phyloP scores from a whole-genome alignment of 306 rosid genomes.

The Quercus aquifolioides region DNA sequence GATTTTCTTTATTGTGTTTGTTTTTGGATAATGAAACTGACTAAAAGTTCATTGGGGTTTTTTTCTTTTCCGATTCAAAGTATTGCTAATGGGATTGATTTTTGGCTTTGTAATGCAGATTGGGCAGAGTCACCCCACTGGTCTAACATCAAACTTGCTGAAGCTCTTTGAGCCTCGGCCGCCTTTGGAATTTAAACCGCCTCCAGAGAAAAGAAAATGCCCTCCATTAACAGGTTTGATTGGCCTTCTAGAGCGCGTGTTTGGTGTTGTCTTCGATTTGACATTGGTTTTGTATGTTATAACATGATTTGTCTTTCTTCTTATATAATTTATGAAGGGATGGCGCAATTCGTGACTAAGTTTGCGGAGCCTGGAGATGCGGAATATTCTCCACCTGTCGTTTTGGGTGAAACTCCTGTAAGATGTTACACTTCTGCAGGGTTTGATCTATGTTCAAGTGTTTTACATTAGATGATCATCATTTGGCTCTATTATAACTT shows the following conservation, averaged over 20 bases:
- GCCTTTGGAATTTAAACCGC: constrained; percentile 90
- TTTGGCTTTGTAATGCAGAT: constrained; percentile 50
- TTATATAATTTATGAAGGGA: constrained; percentile 43
- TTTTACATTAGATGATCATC: background rate
- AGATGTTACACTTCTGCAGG: constrained; percentile 10
- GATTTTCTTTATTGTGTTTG: background rate
- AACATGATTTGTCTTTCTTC: background rate
- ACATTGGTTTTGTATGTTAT: background rate
- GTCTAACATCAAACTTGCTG: constrained; percentile 79
- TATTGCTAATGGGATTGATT: background rate
- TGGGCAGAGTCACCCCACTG: constrained; percentile 99
- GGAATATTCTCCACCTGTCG: constrained; percentile 73
- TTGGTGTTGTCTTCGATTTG: background rate
- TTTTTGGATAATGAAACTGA: background rate
- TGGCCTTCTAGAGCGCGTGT: background rate
- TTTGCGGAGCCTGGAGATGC: constrained; percentile 86
- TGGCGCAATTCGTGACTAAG: constrained; percentile 80
- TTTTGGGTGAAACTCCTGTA: constrained; percentile 82
- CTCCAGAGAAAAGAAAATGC: constrained; percentile 93
- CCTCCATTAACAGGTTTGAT: constrained; percentile 72
- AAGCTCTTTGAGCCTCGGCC: constrained; percentile 99
- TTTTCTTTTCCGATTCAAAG: background rate
- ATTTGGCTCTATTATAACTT: background rate
- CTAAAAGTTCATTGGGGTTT: too few relatives aligned
- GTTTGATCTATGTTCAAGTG: background rate